Evolutionary conservation across 2,329 filamentous ascomycete species (phyloP), one percentile per base, ranked within the genome.

Genomic region (Ophiocordyceps camponoti-saundersi): DNA sequence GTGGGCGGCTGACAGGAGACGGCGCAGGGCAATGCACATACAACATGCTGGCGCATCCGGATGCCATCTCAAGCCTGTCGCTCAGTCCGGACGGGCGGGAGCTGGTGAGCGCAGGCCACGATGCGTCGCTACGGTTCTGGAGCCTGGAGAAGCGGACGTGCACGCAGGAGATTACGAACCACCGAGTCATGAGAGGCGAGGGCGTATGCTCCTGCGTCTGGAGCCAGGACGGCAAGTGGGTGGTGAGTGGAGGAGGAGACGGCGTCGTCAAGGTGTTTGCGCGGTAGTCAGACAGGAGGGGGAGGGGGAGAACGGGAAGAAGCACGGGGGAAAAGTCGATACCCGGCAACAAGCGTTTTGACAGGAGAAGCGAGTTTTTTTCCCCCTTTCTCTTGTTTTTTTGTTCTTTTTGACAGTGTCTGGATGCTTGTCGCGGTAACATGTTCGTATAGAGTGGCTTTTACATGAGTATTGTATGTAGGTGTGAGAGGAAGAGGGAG

Each of bases 101-200:
- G 68, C 81, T 95, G 12, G 90, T 98, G 44, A 95, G 88, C 43
- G 92, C 88, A 1, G 92, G 92, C 21, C 92, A 98, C 62, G 92
- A 98, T 61, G 90, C 90, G 46, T 92, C 85, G 48, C 78, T 98
- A 48, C 82, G 92, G 26, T 95, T 98, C 74, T 98, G 92, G 92
- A 89, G 85, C 29, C 73, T 98, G 21, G 92, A 98, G 64, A 98
- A 95, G 69, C 79, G 92, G 45, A 84, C 82, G 43, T 98, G 92
- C 67, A 92, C 85, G 5, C 92, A 98, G 63, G 92, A 96, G 61
- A 87, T 98, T 56, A 93, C 88, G 3, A 86, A 79, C 50, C 89
- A 96, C 65, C 79, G 92, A 40, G 76, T 93, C 53, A 95, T 96
- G 89, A 79, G 92, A 46, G 92, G 90, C 44, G 92, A 98, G 61